phyloP scores from a whole-genome alignment of 192 early-diverging fungal species.

The Entomortierella chlamydospora region DNA sequence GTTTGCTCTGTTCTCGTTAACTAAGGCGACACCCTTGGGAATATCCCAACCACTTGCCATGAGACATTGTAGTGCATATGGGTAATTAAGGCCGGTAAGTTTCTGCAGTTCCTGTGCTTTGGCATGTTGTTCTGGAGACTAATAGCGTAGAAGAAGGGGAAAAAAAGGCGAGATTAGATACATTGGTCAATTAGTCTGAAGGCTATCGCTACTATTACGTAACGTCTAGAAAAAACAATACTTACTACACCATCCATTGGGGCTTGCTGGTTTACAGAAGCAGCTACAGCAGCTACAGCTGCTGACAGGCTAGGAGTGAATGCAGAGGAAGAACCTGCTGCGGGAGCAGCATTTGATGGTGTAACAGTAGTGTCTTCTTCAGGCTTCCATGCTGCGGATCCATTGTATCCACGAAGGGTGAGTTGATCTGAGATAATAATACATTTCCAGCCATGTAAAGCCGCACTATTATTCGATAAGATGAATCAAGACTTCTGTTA shows the following conservation, averaged over 20 bases:
- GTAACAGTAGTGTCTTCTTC: slow-evolving; percentile 8
- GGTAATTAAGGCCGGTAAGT: slow-evolving; percentile 37
- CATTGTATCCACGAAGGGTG: slow-evolving; percentile 35
- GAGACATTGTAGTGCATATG: slow-evolving; percentile 45
- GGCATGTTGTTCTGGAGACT: slow-evolving; percentile 48
- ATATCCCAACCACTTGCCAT: slow-evolving; percentile 40
- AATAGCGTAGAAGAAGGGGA: background rate
- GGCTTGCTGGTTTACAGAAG: background rate
- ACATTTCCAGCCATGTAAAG: slow-evolving; percentile 37
- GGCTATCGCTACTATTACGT: too few species aligned
- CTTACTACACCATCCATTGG: slow-evolving; percentile 16
- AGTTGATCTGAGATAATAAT: slow-evolving; percentile 46
- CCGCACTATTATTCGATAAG: slow-evolving; percentile 7
- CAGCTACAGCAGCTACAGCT: slow-evolving; percentile 1
- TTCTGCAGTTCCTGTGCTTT: slow-evolving; percentile 36
- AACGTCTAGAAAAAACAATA: background rate
- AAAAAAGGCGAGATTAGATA: background rate
- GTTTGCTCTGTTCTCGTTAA: slow-evolving; percentile 12
- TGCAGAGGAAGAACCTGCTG: background rate
- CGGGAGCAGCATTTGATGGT: background rate
- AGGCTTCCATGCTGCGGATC: slow-evolving; percentile 36
- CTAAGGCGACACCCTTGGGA: slow-evolving; percentile 17
- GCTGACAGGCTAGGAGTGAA: background rate
- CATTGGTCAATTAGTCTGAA: background rate
- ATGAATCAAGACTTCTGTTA: background rate